phyloP scores from a whole-genome alignment of 1,139 yeast genomes.

The Tardiomyces digboiensis region DNA sequence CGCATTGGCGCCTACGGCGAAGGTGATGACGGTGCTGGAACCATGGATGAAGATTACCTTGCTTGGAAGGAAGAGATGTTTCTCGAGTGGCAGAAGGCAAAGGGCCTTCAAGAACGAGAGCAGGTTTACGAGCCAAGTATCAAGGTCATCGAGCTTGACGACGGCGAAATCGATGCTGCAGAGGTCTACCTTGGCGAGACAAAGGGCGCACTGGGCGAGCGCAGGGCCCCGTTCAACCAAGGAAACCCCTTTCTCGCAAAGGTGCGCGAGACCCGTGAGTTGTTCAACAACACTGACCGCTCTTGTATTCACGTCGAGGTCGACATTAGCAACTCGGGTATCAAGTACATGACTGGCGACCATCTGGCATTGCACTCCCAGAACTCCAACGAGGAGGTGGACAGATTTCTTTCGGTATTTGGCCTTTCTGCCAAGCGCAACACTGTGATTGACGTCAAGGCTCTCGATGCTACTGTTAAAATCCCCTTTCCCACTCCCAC shows the following conservation, averaged over 20 bases:
- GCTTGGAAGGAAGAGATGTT: slow-evolving; percentile 82
- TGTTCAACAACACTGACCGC: slow-evolving; percentile 59
- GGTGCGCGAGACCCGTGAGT: slow-evolving; percentile 50
- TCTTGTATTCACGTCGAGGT: slow-evolving; percentile 88
- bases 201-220: slow-evolving; percentile 42
- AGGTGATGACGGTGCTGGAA: slow-evolving; percentile 94
- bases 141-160: slow-evolving; percentile 31
- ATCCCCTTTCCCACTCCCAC: slow-evolving; percentile 89
- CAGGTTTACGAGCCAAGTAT: slow-evolving; percentile 69
- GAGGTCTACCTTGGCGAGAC: slow-evolving; percentile 81
- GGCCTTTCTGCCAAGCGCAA: slow-evolving; percentile 47
- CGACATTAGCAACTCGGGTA: slow-evolving; percentile 63
- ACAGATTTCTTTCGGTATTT: slow-evolving; percentile 52
- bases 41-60: slow-evolving; percentile 91
- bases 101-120: slow-evolving; percentile 68
- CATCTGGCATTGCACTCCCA: slow-evolving; percentile 95
- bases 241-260: slow-evolving; percentile 80
- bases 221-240: slow-evolving; percentile 75
- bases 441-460: slow-evolving; percentile 52
- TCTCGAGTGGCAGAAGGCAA: slow-evolving; percentile 53
- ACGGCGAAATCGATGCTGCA: slow-evolving; percentile 27
- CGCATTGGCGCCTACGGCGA: slow-evolving; percentile 67
- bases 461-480: slow-evolving; percentile 65
- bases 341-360: slow-evolving; percentile 91
- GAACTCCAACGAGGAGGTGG: slow-evolving; percentile 68